A percentile compares a stretch with the other conserved stretches of the same genome.
phyloP scores from a whole-genome alignment of 2,329 filamentous ascomycete species.

The Colletotrichum sp. region DNA sequence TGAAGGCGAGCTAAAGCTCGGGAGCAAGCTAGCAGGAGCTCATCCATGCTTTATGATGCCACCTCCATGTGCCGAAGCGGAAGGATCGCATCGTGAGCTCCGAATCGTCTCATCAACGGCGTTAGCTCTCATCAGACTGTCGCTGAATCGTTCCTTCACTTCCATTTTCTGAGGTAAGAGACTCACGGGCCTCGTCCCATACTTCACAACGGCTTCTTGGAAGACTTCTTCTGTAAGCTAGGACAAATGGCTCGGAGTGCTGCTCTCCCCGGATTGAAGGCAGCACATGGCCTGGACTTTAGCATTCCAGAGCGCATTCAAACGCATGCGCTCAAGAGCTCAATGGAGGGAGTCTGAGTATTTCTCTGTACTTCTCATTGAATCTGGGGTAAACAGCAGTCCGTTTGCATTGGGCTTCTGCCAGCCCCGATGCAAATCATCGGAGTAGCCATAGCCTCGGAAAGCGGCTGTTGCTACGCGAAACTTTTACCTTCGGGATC shows the following conservation, averaged over 20 bases:
- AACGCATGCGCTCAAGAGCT: not conserved
- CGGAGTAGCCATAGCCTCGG: not conserved
- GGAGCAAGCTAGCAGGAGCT: not conserved
- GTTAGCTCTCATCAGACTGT: not conserved
- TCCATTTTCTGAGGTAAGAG: not conserved
- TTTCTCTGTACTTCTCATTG: not conserved
- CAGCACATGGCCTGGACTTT: not conserved
- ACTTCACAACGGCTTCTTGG: not conserved
- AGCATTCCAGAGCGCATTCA: not conserved
- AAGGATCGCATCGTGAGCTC: not conserved
- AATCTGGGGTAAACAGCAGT: not conserved
- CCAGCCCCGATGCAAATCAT: not conserved
- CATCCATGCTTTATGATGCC: not conserved
- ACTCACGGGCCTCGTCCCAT: not conserved
- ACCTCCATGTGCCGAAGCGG: not conserved
- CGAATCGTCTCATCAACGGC: not conserved
- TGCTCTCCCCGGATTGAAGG: not conserved
- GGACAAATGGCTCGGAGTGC: not conserved
- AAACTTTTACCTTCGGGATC: not conserved
- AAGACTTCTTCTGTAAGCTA: not conserved
- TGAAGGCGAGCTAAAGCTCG: not conserved
- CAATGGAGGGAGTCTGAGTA: not conserved
- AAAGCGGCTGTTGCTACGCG: not conserved
- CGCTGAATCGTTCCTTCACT: not conserved
- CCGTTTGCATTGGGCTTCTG: not conserved